Conservation (phyloP, 2,329 filamentous ascomycete genomes). For the Fonsecaea erecta region DNA sequence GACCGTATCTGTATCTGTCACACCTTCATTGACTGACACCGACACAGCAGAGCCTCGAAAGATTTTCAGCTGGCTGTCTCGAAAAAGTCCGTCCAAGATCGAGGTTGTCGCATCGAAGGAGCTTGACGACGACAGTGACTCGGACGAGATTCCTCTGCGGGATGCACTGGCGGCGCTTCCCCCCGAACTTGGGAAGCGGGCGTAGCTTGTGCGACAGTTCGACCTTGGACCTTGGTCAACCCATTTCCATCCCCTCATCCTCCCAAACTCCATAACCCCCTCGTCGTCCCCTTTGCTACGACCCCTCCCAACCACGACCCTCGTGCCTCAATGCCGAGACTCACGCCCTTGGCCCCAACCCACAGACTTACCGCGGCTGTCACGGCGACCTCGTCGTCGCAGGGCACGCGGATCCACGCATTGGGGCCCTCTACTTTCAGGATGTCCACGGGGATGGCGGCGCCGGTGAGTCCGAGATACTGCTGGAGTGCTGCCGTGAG, state of each 20-base stretch:
- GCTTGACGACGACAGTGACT: constrained; percentile 23
- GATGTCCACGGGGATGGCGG: constrained; percentile 54
- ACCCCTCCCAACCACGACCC: constrained; percentile 36
- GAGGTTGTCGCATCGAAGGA: not conserved
- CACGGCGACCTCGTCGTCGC: constrained; percentile 51
- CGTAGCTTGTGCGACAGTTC: not conserved
- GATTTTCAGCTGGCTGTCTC: not conserved
- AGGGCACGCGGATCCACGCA: constrained; percentile 52
- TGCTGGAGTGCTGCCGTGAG: constrained; percentile 53
- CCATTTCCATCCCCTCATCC: not conserved
- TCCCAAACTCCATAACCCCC: constrained; percentile 31
- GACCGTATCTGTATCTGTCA: not conserved
- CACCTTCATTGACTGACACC: not conserved
- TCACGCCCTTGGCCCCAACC: constrained; percentile 39
- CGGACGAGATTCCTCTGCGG: constrained; percentile 21
- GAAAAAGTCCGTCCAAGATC: not conserved
- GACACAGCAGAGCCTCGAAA: not conserved
- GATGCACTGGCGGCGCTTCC: constrained; percentile 9
- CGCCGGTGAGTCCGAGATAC: constrained; percentile 54
- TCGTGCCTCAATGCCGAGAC: constrained; percentile 34
- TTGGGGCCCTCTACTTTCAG: constrained; percentile 44
- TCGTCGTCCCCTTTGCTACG: constrained; percentile 17
- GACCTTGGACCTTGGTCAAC: not conserved
- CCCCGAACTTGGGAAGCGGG: not conserved
- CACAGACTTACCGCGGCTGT: constrained; percentile 53